Evolutionary conservation across 1,139 yeast genomes (phyloP).

Genomic region (Debaryomyces sp.): DNA sequence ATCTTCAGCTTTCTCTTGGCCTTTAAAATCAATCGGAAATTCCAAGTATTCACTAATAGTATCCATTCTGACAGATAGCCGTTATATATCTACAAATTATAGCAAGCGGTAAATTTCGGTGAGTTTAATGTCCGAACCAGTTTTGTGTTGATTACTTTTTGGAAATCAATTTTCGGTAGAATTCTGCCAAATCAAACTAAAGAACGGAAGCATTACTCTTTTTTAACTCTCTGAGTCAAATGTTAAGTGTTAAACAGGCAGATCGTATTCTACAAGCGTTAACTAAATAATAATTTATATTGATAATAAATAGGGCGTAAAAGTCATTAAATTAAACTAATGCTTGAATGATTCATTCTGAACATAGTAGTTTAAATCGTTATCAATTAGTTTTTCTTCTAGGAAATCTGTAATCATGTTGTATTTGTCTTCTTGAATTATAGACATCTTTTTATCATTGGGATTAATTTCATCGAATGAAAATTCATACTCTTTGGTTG

Average conservation of each 20-base stretch:
- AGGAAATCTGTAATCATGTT: slow-evolving; percentile 45
- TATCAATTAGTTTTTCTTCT: slow-evolving; percentile 43
- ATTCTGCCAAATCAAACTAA: not conserved
- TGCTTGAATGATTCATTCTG: slow-evolving; percentile 8
- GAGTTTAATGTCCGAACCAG: not conserved
- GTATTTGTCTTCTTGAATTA: slow-evolving; percentile 41
- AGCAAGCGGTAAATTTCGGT: slow-evolving; percentile 4
- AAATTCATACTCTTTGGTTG: slow-evolving; percentile 21
- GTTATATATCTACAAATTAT: not conserved
- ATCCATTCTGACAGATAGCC: slow-evolving; percentile 5
- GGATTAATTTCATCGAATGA: slow-evolving; percentile 21
- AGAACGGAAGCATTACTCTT: not conserved
- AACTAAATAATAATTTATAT: not conserved
- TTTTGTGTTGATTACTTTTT: slow-evolving; percentile 1
- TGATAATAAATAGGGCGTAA: slow-evolving; percentile 9
- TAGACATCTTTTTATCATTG: slow-evolving; percentile 21
- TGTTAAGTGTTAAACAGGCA: not conserved
- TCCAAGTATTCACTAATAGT: slow-evolving; percentile 27
- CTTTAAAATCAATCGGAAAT: slow-evolving; percentile 64
- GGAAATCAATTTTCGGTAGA: not conserved
- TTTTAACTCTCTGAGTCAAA: not conserved
- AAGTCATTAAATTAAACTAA: slow-evolving; percentile 6
- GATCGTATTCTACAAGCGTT: not conserved
- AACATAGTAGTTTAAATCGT: slow-evolving; percentile 37
- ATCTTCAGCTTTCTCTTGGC: slow-evolving; percentile 50